phyloP scores from a whole-genome alignment of 1,139 yeast species.

The Taphrina sp. region DNA sequence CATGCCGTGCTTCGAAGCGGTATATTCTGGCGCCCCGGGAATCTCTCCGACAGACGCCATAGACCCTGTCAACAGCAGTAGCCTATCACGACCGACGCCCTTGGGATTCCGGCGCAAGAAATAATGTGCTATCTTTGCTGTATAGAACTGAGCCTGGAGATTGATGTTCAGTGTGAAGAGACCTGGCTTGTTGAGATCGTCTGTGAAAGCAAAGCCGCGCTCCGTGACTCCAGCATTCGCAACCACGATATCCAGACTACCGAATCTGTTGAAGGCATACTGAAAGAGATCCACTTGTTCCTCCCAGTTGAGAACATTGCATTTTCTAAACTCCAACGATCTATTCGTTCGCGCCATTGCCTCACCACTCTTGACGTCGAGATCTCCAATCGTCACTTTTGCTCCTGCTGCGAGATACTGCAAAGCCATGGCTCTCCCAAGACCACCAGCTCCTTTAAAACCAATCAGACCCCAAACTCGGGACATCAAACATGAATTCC shows the following conservation, averaged over 20 bases:
- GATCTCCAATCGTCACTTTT: conserved; percentile 28
- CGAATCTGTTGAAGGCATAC: conserved; percentile 20
- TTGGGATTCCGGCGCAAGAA: conserved; percentile 24
- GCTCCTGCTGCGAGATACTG: conserved; percentile 19
- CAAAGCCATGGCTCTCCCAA: conserved; percentile 25
- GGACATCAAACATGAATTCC: too few relatives aligned
- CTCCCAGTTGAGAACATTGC: conserved; percentile 25
- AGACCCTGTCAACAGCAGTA: conserved; percentile 19
- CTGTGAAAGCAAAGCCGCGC: conserved; percentile 25
- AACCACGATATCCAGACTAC: conserved; percentile 24
- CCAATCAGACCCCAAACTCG: too few relatives aligned
- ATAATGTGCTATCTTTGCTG: conserved; percentile 27
- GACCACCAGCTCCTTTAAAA: conserved; percentile 21
- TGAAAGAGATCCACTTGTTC: conserved; percentile 20
- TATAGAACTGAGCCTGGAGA: conserved; percentile 24
- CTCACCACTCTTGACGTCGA: conserved; percentile 20
- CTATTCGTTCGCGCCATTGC: conserved; percentile 10
- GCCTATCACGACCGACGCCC: conserved; percentile 10
- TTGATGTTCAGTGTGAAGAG: conserved; percentile 26
- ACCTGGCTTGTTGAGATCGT: conserved; percentile 21
- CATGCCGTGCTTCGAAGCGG: conserved; percentile 32
- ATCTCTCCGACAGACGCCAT: conserved; percentile 31
- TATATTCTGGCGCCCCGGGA: conserved; percentile 31
- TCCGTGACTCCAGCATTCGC: conserved; percentile 33
- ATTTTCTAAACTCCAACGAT: conserved; percentile 11